Percentiles rank a stretch among this genome's conserved stretches.
These are phyloP conservation scores for Rubia peregrina DNA, from an alignment of 305 asterid species.

Conservation along the genomic window DNA sequence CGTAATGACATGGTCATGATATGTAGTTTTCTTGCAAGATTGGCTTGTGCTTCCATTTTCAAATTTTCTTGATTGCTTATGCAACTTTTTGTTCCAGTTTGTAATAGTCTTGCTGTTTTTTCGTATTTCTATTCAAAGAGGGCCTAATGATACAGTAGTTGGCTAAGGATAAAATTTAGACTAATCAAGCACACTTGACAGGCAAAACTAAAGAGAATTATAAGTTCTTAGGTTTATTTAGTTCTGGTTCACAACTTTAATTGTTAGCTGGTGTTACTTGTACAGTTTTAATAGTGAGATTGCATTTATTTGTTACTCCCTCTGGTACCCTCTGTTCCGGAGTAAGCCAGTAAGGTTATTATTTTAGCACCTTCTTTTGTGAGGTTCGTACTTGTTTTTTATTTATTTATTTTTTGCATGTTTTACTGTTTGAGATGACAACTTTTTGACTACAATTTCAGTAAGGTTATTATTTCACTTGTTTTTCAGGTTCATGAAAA, in stretches of 20 bases:
- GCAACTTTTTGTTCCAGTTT: no score
- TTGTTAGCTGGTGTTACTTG: slow-evolving; percentile 1
- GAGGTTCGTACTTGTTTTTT: no score
- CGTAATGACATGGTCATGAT: no score
- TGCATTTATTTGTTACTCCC: neutral
- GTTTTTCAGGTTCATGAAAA: slow-evolving; percentile 83
- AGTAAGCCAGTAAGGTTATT: neutral
- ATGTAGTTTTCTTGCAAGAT: no score
- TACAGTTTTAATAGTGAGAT: neutral
- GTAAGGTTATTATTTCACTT: slow-evolving; percentile 2
- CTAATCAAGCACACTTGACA: neutral
- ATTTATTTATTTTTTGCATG: no score
- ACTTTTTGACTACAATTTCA: neutral
- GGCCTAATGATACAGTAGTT: neutral
- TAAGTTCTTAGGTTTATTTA: neutral
- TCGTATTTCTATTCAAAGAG: neutral
- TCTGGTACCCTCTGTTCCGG: neutral
- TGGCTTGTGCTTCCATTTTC: no score
- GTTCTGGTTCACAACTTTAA: neutral
- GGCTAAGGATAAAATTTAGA: no score
- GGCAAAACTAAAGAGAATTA: neutral
- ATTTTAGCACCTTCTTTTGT: neutral
- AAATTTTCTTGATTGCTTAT: no score
- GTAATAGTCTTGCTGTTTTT: no score
- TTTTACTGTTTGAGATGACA: neutral